Evolutionary conservation across 768 basidiomycete genomes (phyloP).

Genomic region (Collybia sp.): DNA sequence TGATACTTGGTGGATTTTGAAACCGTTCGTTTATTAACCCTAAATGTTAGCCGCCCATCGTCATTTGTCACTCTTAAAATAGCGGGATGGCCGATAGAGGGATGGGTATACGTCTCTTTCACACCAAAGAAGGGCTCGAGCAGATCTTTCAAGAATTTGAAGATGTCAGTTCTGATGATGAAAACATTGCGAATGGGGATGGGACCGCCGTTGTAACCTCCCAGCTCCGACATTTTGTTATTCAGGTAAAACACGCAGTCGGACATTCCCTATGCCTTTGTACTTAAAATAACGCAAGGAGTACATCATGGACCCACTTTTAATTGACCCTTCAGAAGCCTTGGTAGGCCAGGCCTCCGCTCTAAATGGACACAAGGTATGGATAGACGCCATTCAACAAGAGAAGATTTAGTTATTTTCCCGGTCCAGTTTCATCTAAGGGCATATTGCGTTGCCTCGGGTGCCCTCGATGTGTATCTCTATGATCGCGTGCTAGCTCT

Average conservation of each 20-base stretch:
- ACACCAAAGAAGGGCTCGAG: slow-evolving; percentile 65
- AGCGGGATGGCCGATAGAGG: slow-evolving; percentile 94
- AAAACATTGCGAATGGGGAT: slow-evolving; percentile 33
- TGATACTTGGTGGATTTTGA: slow-evolving; percentile 86
- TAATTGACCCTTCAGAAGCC: slow-evolving; percentile 64
- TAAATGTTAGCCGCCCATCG: background rate
- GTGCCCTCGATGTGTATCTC: slow-evolving; percentile 75
- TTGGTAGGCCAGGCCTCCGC: slow-evolving; percentile 18
- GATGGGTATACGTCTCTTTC: slow-evolving; percentile 90
- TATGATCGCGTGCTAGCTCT: slow-evolving; percentile 82
- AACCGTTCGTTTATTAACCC: slow-evolving; percentile 50
- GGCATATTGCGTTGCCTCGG: slow-evolving; percentile 78
- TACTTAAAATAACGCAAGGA: slow-evolving; percentile 48
- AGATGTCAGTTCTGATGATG: slow-evolving; percentile 42
- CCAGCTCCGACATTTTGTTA: slow-evolving; percentile 92
- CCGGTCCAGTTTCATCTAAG: slow-evolving; percentile 85
- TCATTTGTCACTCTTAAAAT: slow-evolving; percentile 5
- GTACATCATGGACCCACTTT: slow-evolving; percentile 74
- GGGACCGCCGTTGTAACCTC: slow-evolving; percentile 69
- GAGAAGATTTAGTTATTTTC: slow-evolving; percentile 1
- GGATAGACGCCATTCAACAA: slow-evolving; percentile 10
- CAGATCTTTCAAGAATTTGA: slow-evolving; percentile 83
- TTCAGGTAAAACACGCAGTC: slow-evolving; percentile 59
- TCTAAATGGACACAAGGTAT: slow-evolving; percentile 57
- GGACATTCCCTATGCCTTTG: background rate